Conservation (phyloP, 768 basidiomycete genomes). For the Kwoniella dejecticola region DNA sequence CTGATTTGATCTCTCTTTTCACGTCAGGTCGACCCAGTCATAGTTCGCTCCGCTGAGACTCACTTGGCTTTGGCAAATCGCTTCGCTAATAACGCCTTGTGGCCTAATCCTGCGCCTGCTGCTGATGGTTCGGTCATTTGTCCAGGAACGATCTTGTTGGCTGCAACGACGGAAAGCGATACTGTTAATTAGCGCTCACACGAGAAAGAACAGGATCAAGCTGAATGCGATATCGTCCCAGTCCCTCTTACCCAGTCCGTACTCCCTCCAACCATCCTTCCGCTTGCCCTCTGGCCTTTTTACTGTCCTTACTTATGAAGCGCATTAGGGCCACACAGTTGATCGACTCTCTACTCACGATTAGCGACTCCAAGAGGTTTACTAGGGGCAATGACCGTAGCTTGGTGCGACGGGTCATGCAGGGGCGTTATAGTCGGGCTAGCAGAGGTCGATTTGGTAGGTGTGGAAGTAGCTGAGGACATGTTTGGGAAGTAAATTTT, state of each 20-base stretch:
- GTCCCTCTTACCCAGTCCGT: not conserved
- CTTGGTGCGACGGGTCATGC: constrained; percentile 53
- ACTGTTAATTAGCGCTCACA: not conserved
- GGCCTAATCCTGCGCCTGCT: constrained; percentile 62
- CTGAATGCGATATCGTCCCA: not conserved
- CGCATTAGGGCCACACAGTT: not conserved
- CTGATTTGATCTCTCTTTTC: too few species aligned
- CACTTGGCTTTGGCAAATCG: constrained; percentile 86
- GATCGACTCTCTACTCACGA: constrained; percentile 41
- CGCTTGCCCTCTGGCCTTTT: too few species aligned
- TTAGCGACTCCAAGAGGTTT: constrained; percentile 50
- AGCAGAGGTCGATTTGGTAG: constrained; percentile 18
- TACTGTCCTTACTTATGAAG: too few species aligned
- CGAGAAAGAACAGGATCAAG: not conserved
- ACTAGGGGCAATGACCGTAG: constrained; percentile 46
- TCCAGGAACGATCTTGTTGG: constrained; percentile 50
- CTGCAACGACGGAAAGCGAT: constrained; percentile 14
- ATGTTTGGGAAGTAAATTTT: not conserved
- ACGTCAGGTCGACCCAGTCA: too few species aligned
- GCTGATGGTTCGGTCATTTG: constrained; percentile 38
- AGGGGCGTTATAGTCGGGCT: constrained; percentile 53
- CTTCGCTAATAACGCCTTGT: constrained; percentile 89
- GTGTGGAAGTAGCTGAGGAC: constrained; percentile 1
- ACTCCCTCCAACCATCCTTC: too few species aligned
- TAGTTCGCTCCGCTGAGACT: constrained; percentile 53